Base-by-base conservation (phyloP, 371 early-diverging fungal species). In the Amoeboaphelidium protococcarum region DNA sequence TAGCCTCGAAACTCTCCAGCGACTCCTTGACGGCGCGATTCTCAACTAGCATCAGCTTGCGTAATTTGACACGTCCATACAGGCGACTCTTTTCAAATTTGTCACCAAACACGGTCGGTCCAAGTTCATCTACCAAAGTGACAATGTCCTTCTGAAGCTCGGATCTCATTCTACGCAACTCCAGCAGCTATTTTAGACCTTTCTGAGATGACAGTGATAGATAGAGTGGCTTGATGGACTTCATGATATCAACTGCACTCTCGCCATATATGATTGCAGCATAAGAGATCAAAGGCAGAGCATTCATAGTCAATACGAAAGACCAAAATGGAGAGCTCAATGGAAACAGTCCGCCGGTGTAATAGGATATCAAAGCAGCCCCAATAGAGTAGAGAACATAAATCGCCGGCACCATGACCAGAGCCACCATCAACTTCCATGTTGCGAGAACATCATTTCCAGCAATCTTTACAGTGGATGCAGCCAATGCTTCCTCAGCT, bases 381-480 rank as follows among this genome's bases (percentile, higher is more conserved):
- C 52, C 48, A 25, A 60, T 53, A 12, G 55, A 43, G 26, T 88
- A 88, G 2, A 76, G 58, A 1, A 71, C 63, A 50, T 81, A 86
- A 12, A 84, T 56, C 2, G 69, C 50, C 4, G 92, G 91, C 42
- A 78, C 64, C 22, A 85, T 57, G 0, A 72, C 80, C 40, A 87
- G 55, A 2, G 79, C 78, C 12, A 81, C 78, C n/a, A 87, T 59
- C 3, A 91, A 65, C 54, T 92, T 92, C 96, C 95, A 94, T 13
- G 94, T 89, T 0, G 88, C 85, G 6, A 94, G 59, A 4, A 95
- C 94, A 58, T 95, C 96, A 40, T 76, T 71, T 19, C 86, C 96
- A 25, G 69, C 69, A 51, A 94, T 72, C 56, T 95, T 95, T 47
- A 95, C 92, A 23, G 76, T 73, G 4, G 90, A 89, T 16, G 69